Conservation (phyloP, 108 stramenopile genomes). For the Cyclostephanos invisitatus region DNA sequence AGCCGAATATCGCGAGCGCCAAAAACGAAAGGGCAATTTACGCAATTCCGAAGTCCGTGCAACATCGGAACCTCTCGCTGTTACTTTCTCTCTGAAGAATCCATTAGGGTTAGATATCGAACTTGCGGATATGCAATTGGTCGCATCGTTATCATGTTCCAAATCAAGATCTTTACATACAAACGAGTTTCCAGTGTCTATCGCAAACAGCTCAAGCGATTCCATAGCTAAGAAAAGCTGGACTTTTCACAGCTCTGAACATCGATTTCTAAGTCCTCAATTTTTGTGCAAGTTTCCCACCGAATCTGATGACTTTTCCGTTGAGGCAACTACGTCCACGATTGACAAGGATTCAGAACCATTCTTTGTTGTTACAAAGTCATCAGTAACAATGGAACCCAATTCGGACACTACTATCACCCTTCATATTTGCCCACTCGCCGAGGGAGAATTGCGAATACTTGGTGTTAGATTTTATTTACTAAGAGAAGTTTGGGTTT, state of each 20-base stretch:
- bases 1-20: constrained; percentile 53
- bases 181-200: constrained; percentile 65
- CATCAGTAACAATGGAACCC: constrained; percentile 44
- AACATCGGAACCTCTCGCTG: constrained; percentile 70
- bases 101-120: constrained; percentile 67
- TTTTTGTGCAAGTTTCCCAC: constrained; percentile 61
- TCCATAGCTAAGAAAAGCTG: constrained; percentile 36
- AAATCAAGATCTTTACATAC: constrained; percentile 52
- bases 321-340: constrained; percentile 19
- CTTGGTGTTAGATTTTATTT: constrained; percentile 75
- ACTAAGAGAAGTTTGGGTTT: constrained; percentile 78
- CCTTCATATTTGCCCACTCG: constrained; percentile 67
- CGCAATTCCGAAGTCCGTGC: constrained; percentile 60
- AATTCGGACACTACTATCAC: constrained; percentile 45
- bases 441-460: constrained; percentile 75
- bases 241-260: constrained; percentile 71
- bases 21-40: constrained; percentile 53
- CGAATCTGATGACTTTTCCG: constrained; percentile 6
- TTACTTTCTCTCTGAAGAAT: constrained; percentile 65
- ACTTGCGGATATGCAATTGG: constrained; percentile 70
- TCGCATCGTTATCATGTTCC: constrained; percentile 55
- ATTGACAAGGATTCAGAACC: constrained; percentile 50
- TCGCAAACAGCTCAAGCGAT: constrained; percentile 12
- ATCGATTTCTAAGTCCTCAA: constrained; percentile 56
- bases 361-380: constrained; percentile 81